phyloP scores from a whole-genome alignment of 1,284 basidiomycete genomes.

The Butyriboletus pseudospeciosus region DNA sequence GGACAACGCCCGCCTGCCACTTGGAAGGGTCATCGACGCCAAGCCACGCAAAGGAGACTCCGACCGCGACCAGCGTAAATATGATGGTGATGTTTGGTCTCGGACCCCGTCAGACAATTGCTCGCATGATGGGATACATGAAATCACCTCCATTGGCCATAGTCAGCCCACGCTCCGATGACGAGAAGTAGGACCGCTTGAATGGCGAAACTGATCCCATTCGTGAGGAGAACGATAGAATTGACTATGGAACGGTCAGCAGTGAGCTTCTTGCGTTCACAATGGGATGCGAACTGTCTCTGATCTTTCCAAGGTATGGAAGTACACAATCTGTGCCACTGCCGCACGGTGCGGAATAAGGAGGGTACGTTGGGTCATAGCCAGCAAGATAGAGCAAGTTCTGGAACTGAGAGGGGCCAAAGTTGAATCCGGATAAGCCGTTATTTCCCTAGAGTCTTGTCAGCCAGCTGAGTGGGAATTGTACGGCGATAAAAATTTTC shows the following conservation, averaged over 20 bases:
- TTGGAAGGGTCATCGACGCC: conserved; percentile 60
- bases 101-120: conserved; percentile 6
- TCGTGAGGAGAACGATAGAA: conserved; percentile 72
- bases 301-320: conserved; percentile 58
- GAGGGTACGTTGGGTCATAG: conserved; percentile 58
- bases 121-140: background rate
- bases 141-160: conserved; percentile 63
- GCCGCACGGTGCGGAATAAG: conserved; percentile 51
- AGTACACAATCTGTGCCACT: conserved; percentile 54
- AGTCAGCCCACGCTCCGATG: conserved; percentile 76
- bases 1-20: conserved; percentile 65
- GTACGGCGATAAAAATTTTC: background rate
- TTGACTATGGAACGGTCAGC: conserved; percentile 47
- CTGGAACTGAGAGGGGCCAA: conserved; percentile 72
- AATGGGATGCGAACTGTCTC: conserved; percentile 48
- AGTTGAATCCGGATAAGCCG: conserved; percentile 70
- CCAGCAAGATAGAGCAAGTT: conserved; percentile 69
- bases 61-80: conserved; percentile 66
- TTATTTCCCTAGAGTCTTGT: conserved; percentile 51
- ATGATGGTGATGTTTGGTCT: conserved; percentile 76
- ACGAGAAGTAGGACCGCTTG: conserved; percentile 61
- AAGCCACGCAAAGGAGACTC: conserved; percentile 73
- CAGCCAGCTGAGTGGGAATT: background rate
- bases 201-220: conserved; percentile 70
- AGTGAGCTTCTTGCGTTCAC: background rate